phyloP scores from a whole-genome alignment of 2,329 filamentous ascomycete genomes.

The Colletotrichum tofieldiae region DNA sequence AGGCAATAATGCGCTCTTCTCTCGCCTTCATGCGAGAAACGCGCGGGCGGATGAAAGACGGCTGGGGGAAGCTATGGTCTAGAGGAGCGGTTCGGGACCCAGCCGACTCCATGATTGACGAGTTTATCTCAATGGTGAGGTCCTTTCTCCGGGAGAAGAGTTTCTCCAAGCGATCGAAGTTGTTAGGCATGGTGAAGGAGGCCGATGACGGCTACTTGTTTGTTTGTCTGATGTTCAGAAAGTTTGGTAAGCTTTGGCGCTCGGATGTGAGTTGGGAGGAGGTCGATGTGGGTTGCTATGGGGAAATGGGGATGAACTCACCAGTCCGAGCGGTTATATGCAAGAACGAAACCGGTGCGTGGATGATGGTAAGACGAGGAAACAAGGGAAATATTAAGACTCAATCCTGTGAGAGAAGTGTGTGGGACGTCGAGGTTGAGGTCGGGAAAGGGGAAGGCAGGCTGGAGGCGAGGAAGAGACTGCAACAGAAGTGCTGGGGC shows the following conservation, averaged over 20 bases:
- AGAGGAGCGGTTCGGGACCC: constrained; percentile 44
- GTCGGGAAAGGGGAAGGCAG: background rate
- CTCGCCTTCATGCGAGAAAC: constrained; percentile 71
- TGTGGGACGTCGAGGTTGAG: constrained; percentile 16
- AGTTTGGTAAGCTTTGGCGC: constrained; percentile 22
- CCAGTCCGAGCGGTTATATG: constrained; percentile 13
- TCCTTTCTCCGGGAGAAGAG: constrained; percentile 65
- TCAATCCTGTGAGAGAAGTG: constrained; percentile 1
- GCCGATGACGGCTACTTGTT: background rate
- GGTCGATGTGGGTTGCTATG: background rate
- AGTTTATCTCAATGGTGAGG: constrained; percentile 12
- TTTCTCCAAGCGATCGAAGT: constrained; percentile 59
- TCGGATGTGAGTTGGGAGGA: background rate
- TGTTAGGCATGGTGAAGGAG: constrained; percentile 36
- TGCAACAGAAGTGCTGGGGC: constrained; percentile 19
- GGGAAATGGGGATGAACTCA: constrained; percentile 12
- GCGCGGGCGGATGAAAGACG: constrained; percentile 71
- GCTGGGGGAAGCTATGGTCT: constrained; percentile 63
- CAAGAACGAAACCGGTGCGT: background rate
- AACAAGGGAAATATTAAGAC: background rate
- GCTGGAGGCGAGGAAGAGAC: background rate
- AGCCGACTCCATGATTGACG: constrained; percentile 12
- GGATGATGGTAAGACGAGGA: constrained; percentile 1
- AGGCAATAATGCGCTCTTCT: constrained; percentile 56
- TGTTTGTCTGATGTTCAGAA: constrained; percentile 9